Percentiles rank a stretch among this genome's conserved stretches.
Conservation (phyloP, 345 rosid species). For the Sisymbrium irio region DNA sequence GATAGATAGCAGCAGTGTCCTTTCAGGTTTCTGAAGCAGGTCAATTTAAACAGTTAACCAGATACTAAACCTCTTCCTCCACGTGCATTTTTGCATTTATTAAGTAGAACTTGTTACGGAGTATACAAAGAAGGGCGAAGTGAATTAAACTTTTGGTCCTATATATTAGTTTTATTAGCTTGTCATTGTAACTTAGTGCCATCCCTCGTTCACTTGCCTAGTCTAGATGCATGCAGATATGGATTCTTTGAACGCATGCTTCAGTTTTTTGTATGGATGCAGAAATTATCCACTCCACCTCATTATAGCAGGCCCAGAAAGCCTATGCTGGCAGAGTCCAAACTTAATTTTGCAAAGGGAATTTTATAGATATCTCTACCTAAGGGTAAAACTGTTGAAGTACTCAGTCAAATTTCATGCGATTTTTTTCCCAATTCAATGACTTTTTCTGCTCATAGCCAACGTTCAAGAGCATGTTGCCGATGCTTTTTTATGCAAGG, state of each 20-base stretch:
- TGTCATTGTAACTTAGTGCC: constrained; percentile 2
- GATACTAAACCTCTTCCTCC: not conserved
- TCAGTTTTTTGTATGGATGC: not conserved
- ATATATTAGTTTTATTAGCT: not conserved
- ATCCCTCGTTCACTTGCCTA: not conserved
- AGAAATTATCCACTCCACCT: constrained; percentile 4
- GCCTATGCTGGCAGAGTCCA: not conserved
- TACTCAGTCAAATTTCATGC: not conserved
- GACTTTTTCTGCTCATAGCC: constrained; percentile 2
- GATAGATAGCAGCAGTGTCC: constrained; percentile 63
- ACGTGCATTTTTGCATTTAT: constrained; percentile 7
- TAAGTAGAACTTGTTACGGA: not conserved
- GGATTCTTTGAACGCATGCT: not conserved
- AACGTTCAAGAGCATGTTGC: not conserved
- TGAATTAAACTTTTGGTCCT: not conserved
- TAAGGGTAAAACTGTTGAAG: not conserved
- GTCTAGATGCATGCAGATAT: not conserved
- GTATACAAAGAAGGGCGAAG: not conserved
- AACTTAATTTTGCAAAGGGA: not conserved
- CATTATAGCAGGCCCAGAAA: not conserved
- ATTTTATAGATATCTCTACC: not conserved
- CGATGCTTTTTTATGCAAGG: not conserved
- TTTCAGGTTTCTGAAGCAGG: constrained; percentile 76
- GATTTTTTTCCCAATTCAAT: not conserved
- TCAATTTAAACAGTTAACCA: constrained; percentile 15